Base-by-base conservation (phyloP, 169 alveolate species). In the Nephromyces sp. region DNA sequence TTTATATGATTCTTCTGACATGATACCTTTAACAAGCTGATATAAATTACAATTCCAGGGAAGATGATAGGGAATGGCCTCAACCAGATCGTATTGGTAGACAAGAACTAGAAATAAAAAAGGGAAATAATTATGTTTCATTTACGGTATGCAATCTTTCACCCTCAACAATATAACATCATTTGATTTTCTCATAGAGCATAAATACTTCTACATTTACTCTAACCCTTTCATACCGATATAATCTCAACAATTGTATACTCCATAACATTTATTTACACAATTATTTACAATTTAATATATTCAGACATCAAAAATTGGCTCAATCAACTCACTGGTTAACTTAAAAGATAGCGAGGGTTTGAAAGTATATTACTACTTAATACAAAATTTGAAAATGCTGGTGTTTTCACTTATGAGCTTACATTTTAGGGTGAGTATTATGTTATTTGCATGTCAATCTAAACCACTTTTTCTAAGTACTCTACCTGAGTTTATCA, bases 61-160 rank as follows among this genome's bases (percentile, higher is more conserved):
- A 94, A 79, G 96, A 91, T 68, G 98, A 78, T 85, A 83, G 82
- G 72, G 84, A 87, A 35, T 96, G 98, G 98, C 98, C 98, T 0
- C 88, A 80, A 3, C 98, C 98, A 0, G 98, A 95, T 75, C 89
- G 85, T 29, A 82, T 88, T n/a, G 98, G 99, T 25, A 81, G 94
- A 66, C 97, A 96, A 87, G 99, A 96, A 80, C 85, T 96, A 72
- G 99, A 96, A 87, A 90, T 96, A 21, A 84, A 80, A 35, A 22
- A 89, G 6, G 95, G 89, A 15, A 92, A 93, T 29, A 88, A 89
- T 52, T 89, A 86, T 70, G 84, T 92, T 67, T 84, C 90, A 30
- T 92, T 92, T 80, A 77, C 90, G 2, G 89, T 84, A 68, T 72
- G 75, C 27, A 15, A n/a, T 43, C n/a, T 43, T 43, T 43, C 15